phyloP scores from a whole-genome alignment of 108 stramenopile genomes.

The Nannochloropsis oceanica region DNA sequence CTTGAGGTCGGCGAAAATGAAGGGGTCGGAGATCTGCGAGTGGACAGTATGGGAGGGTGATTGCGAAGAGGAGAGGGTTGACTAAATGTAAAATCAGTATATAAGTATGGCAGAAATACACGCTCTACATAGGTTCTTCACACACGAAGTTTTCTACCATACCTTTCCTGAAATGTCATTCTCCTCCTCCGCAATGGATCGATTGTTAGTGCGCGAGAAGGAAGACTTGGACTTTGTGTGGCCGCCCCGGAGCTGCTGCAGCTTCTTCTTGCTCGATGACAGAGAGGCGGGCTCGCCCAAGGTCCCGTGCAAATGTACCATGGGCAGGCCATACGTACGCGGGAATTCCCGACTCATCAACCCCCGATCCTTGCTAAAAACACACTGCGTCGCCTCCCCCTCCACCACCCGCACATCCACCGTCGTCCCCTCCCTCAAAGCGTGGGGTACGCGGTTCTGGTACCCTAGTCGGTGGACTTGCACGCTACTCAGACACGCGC shows the following conservation, averaged over 20 bases:
- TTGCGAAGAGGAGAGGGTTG: not conserved
- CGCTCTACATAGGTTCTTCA: not conserved
- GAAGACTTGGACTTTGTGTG: not conserved
- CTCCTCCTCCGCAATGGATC: not conserved
- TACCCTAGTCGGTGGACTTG: slow-evolving; percentile 20
- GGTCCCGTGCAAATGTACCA: slow-evolving; percentile 13
- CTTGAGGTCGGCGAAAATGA: not conserved
- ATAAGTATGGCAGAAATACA: not conserved
- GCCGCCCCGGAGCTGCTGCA: not conserved
- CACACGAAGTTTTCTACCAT: not conserved
- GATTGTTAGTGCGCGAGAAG: not conserved
- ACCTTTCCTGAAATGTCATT: not conserved
- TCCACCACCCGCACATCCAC: slow-evolving; percentile 2
- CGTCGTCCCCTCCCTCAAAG: not conserved
- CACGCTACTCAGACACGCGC: slow-evolving; percentile 1
- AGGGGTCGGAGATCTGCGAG: not conserved
- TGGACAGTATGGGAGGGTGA: not conserved
- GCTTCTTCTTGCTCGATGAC: not conserved
- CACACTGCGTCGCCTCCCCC: slow-evolving; percentile 28
- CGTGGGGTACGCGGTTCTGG: slow-evolving; percentile 3
- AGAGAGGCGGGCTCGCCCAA: no score
- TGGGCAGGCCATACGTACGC: slow-evolving; percentile 21
- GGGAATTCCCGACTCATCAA: slow-evolving; percentile 26
- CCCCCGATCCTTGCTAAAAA: slow-evolving; percentile 6
- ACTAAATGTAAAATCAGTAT: not conserved